Percentiles rank a stretch among this genome's conserved stretches.
These are phyloP conservation scores for Buxus sempervirens DNA, from an alignment of 164 flowering plant species.

Conservation along the genomic window DNA sequence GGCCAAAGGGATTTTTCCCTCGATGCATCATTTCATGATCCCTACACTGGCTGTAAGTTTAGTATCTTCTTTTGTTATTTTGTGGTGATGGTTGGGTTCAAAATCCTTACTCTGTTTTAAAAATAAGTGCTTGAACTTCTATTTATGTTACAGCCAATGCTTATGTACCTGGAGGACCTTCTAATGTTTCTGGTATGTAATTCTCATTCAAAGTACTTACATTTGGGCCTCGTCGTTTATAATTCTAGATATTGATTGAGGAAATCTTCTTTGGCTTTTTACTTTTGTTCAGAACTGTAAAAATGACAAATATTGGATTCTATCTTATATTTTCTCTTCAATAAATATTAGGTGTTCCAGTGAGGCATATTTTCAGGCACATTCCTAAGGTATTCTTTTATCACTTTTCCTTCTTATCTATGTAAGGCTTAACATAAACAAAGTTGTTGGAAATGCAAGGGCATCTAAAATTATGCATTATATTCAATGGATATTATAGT, in stretches of 20 bases:
- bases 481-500: not conserved
- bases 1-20: conserved; percentile 64
- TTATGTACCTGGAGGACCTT: conserved; percentile 80
- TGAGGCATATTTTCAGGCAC: conserved; percentile 77
- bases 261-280: not conserved
- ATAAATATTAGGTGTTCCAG: conserved; percentile 34
- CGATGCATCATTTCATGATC: conserved; percentile 82
- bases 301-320: not conserved
- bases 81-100: not conserved
- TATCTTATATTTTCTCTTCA: not conserved
- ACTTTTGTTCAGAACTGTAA: not conserved
- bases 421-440: not conserved
- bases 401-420: not conserved
- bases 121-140: conserved; percentile 4
- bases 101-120: not conserved
- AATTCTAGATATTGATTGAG: not conserved
- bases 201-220: not conserved
- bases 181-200: conserved; percentile 49
- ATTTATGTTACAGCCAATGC: conserved; percentile 70
- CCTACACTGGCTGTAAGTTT: conserved; percentile 87
- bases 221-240: conserved; percentile 1
- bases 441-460: not conserved
- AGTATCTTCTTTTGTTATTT: not conserved
- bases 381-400: conserved; percentile 76
- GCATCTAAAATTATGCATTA: not conserved